Percentiles rank a stretch among this genome's conserved stretches.
phyloP scores from a whole-genome alignment of 2,329 filamentous ascomycete genomes.

The Atkinsonella texensis region DNA sequence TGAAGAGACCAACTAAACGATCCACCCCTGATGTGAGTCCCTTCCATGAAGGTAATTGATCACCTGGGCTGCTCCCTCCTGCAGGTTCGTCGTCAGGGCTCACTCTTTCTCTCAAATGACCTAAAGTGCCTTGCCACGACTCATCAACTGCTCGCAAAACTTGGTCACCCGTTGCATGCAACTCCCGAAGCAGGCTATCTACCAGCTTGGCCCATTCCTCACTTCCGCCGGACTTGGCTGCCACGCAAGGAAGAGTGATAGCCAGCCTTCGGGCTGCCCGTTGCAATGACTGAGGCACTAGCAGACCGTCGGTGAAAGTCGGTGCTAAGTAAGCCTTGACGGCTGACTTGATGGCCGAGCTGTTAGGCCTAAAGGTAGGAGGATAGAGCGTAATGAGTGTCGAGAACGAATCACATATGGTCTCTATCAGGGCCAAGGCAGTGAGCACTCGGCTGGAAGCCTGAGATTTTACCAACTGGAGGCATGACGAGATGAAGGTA shows the following conservation, averaged over 20 bases:
- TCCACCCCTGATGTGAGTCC: slow-evolving; percentile 65
- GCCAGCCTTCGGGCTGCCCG: slow-evolving; percentile 51
- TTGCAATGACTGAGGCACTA: slow-evolving; percentile 40
- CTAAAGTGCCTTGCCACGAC: slow-evolving; percentile 61
- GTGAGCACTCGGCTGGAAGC: slow-evolving; percentile 17
- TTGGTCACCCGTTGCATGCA: slow-evolving; percentile 62
- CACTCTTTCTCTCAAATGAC: slow-evolving; percentile 30
- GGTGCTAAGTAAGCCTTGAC: slow-evolving; percentile 51
- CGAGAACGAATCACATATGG: slow-evolving; percentile 58
- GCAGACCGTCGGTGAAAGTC: slow-evolving; percentile 38
- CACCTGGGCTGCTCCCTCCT: slow-evolving; percentile 32
- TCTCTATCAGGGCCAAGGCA: slow-evolving; percentile 45
- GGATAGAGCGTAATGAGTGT: slow-evolving; percentile 69
- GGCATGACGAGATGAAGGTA: slow-evolving; percentile 58
- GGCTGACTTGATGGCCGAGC: slow-evolving; percentile 52
- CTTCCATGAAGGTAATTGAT: slow-evolving; percentile 55
- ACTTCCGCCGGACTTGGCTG: slow-evolving; percentile 63
- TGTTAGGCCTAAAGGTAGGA: slow-evolving; percentile 69
- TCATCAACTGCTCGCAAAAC: slow-evolving; percentile 71
- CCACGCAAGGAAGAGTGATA: slow-evolving; percentile 64
- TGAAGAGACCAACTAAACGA: slow-evolving; percentile 54
- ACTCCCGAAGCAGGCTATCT: slow-evolving; percentile 45
- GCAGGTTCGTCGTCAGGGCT: slow-evolving; percentile 33
- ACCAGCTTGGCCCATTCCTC: slow-evolving; percentile 69
- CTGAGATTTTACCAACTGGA: slow-evolving; percentile 49